Base-by-base conservation (phyloP, 2,329 filamentous ascomycete species). In the Hymenoscyphus occultus region DNA sequence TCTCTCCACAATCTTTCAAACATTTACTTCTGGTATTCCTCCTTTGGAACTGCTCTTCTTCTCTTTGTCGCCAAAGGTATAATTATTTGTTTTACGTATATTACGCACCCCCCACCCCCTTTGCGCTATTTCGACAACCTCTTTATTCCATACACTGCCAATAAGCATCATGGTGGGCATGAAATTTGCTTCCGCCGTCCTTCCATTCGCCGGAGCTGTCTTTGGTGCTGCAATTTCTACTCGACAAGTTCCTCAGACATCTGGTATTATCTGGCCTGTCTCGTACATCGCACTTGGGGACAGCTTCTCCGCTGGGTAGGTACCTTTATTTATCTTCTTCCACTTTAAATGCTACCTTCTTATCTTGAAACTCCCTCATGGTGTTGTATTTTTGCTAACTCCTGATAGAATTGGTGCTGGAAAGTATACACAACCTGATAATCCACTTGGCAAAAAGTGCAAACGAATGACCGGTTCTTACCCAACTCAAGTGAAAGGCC, bases 271-370 rank as follows among this genome's bases (percentile, higher is more conserved):
- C n/a, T 59, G 57, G 57, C 57, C 57, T 22, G 39, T 59, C 57
- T 39, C 57, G 31, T 59, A 59, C 28, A 59, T 59, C 31, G 58
- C 58, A 14, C 58, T 60, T 31, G 58, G 58, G 2, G 58, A 60
- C 39, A 60, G 58, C 9, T 60, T 60, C 22, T 35, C 58, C 19
- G 58, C 58, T 13, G 58, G 58, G n/a, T 42, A 12, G n/a, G 40
- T 16, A 16, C 28, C 28, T 28, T 28, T 28, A 28, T 28, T 28
- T 28, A 28, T 3, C 28, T 28, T 28, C 28, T 28, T 28, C 28
- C 3, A 28, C 28, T 28, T 28, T 28, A 28, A 28, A 28, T 28
- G 28, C 28, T 28, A 28, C 28, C 28, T 28, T 28, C 28, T 28
- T 28, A 28, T 28, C 28, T 28, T 28, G 3, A 28, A 28, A 28